Evolutionary conservation across 2,329 filamentous ascomycete genomes (phyloP), one percentile per base, ranked within the genome.

Genomic region (Diaporthe citrichinensis): DNA sequence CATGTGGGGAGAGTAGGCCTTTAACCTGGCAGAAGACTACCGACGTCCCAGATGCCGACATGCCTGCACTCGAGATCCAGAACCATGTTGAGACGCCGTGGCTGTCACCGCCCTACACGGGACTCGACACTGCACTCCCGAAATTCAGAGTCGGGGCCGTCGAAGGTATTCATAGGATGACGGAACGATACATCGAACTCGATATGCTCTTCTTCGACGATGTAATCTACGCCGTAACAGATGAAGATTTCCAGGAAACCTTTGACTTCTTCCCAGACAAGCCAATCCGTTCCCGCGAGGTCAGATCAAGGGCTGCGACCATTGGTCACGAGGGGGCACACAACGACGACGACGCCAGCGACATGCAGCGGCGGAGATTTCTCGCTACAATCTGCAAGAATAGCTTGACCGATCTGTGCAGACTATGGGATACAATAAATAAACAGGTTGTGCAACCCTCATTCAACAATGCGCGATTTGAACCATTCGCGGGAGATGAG

Each of bases 401-500:
- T 57, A 57, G 53, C 53, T 57, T 34, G 28, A 57, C 28, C 28
- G 53, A 57, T 57, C 53, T 59, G 20, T 59, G 57, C 31, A 59
- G 57, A 39, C 57, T 59, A 59, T 59, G 31, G 57, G 57, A 15
- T n/a, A 59, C 12, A 25, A 59, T 59, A 59, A 39, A 59, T 36
- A 39, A 59, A n/a, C 57, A 59, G 6, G 23, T 59, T 59, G 20
- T 59, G 9, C 20, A 59, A 39, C 57, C 57, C 20, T 59, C 12
- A 59, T 59, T 59, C 31, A 59, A 59, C 57, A 59, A 39, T 59
- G 10, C 57, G 57, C 57, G 31, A 59, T 59, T 59, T 59, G 31
- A 59, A 59, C 57, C 31, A 59, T 59, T 59, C 12, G 31, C 57
- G 57, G 57, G 57, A 39, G 57, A 59, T 59, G 31, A 59, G 34